Evolutionary conservation across 1,139 yeast genomes (phyloP).

Genomic region (Hemisphaericaspora xylanilytica): DNA sequence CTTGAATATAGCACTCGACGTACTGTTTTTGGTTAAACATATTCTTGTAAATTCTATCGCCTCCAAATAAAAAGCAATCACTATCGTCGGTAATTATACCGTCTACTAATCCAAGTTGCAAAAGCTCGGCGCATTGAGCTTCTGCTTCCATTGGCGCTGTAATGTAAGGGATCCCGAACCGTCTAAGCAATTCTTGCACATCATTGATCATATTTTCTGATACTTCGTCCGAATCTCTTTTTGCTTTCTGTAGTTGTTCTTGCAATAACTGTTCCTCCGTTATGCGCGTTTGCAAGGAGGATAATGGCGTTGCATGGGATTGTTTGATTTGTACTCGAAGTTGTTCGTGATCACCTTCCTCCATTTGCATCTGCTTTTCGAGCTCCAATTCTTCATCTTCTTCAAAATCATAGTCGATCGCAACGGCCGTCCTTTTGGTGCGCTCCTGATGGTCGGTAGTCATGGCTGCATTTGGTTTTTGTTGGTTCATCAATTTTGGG

Average conservation of each 20-base stretch:
- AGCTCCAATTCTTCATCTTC: slow-evolving; percentile 75
- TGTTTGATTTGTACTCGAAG: slow-evolving; percentile 52
- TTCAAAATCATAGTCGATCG: slow-evolving; percentile 62
- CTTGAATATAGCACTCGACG: slow-evolving; percentile 77
- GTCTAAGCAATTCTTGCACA: slow-evolving; percentile 78
- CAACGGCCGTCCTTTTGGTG: slow-evolving; percentile 18
- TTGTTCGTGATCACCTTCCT: slow-evolving; percentile 67
- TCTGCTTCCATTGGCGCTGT: slow-evolving; percentile 99
- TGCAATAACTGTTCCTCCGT: slow-evolving; percentile 55
- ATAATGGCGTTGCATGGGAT: slow-evolving; percentile 19
- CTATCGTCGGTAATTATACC: slow-evolving; percentile 97
- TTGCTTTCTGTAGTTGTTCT: slow-evolving; percentile 62
- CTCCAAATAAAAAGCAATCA: slow-evolving; percentile 94
- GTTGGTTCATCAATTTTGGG: neutral
- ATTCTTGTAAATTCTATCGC: slow-evolving; percentile 78
- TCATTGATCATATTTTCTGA: slow-evolving; percentile 83
- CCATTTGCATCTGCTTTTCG: slow-evolving; percentile 59
- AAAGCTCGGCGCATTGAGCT: slow-evolving; percentile 89
- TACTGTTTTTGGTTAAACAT: slow-evolving; percentile 93
- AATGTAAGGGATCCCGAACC: slow-evolving; percentile 91
- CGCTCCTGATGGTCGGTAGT: slow-evolving; percentile 3
- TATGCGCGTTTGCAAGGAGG: slow-evolving; percentile 31
- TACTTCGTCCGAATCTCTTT: slow-evolving; percentile 89
- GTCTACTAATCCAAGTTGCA: slow-evolving; percentile 70
- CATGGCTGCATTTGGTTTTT: slow-evolving; percentile 44